These are phyloP conservation scores for Saccharomyces uvarum DNA, from an alignment of 1,139 yeast genomes.

Conservation along the genomic window DNA sequence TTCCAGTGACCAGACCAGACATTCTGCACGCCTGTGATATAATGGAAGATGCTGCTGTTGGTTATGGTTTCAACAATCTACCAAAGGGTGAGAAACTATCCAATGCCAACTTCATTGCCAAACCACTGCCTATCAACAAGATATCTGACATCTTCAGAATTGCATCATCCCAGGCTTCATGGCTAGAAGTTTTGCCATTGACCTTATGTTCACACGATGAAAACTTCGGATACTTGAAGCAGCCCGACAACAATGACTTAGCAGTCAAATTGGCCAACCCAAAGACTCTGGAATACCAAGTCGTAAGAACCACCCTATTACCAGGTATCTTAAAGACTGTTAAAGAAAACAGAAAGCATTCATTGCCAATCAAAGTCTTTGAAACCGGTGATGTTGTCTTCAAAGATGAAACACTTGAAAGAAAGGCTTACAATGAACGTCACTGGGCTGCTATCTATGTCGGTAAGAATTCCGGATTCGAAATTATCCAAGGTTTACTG, in stretches of 20 bases:
- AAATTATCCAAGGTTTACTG: slow-evolving; percentile 84
- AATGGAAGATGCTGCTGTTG: slow-evolving; percentile 97
- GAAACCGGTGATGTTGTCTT: slow-evolving; percentile 93
- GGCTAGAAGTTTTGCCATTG: slow-evolving; percentile 92
- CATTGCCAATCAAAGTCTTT: slow-evolving; percentile 88
- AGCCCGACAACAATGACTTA: slow-evolving; percentile 59
- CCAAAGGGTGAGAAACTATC: slow-evolving; percentile 74
- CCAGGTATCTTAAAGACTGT: slow-evolving; percentile 95
- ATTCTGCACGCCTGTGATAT: slow-evolving; percentile 95
- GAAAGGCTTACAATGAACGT: slow-evolving; percentile 87
- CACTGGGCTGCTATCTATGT: slow-evolving; percentile 92
- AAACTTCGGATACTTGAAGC: slow-evolving; percentile 79
- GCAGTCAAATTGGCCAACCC: slow-evolving; percentile 95
- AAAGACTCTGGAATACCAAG: slow-evolving; percentile 93
- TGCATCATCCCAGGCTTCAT: slow-evolving; percentile 92
- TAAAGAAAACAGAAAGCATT: slow-evolving; percentile 91
- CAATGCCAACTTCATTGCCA: slow-evolving; percentile 67
- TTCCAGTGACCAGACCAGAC: slow-evolving; percentile 94
- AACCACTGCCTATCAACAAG: slow-evolving; percentile 85
- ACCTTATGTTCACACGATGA: slow-evolving; percentile 95
- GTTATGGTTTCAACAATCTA: slow-evolving; percentile 88
- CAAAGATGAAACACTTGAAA: slow-evolving; percentile 71
- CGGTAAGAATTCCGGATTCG: slow-evolving; percentile 93
- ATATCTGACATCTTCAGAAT: slow-evolving; percentile 82
- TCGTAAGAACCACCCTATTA: slow-evolving; percentile 85